Evolutionary conservation across 2,329 filamentous ascomycete species (phyloP).

Genomic region (Colletotrichum magnum): DNA sequence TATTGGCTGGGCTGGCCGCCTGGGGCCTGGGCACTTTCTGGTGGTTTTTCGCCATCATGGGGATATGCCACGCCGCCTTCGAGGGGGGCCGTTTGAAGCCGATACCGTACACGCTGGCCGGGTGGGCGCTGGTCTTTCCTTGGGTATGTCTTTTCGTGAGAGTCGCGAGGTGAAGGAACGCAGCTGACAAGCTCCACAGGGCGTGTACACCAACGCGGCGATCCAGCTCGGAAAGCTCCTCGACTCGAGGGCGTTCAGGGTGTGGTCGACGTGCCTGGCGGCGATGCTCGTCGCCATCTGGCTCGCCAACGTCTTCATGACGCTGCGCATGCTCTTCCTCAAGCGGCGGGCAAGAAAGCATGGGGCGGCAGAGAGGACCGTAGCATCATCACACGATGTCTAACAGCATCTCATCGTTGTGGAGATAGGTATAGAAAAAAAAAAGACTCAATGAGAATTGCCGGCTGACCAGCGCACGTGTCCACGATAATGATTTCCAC

Average conservation of each 20-base stretch:
- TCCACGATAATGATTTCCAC: no score
- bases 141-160: constrained; percentile 48
- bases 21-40: constrained; percentile 58
- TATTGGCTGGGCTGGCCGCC: constrained; percentile 53
- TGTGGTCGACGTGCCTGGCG: constrained; percentile 54
- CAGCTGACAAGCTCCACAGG: constrained; percentile 43
- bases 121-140: constrained; percentile 56
- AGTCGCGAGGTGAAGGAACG: background rate
- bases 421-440: no score
- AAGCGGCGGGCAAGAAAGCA: background rate
- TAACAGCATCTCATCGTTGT: no score
- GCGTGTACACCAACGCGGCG: constrained; percentile 55
- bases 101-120: constrained; percentile 48
- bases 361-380: no score
- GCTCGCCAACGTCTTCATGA: constrained; percentile 29
- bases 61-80: constrained; percentile 44
- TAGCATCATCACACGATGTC: no score
- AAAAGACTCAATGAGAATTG: no score
- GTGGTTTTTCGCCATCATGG: constrained; percentile 56
- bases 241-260: constrained; percentile 53
- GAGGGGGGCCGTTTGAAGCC: constrained; percentile 42
- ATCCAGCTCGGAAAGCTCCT: constrained; percentile 54
- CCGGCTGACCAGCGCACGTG: no score
- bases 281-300: constrained; percentile 52
- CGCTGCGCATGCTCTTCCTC: background rate